Evolutionary conservation across 169 alveolate species (phyloP).

Genomic region (Amoebophrya sp.): DNA sequence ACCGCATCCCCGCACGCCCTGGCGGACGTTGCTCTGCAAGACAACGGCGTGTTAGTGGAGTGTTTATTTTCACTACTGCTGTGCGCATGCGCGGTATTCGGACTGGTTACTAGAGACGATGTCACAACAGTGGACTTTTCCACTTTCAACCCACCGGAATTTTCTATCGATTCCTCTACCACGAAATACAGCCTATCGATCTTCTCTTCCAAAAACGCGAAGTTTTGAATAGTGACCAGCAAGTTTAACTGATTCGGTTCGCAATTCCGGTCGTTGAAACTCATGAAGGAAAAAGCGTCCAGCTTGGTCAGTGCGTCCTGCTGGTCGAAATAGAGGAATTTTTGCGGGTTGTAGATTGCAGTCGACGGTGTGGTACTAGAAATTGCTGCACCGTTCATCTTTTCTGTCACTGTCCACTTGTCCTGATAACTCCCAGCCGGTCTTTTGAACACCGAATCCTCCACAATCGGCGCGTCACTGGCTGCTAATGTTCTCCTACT

Average conservation of each 20-base stretch:
- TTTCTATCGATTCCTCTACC: not conserved
- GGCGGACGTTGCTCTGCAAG: not conserved
- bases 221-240: not conserved
- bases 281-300: not conserved
- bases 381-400: too few species aligned
- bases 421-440: too few species aligned
- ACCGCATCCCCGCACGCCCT: not conserved
- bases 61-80: not conserved
- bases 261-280: not conserved
- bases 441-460: too few species aligned
- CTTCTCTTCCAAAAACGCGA: not conserved
- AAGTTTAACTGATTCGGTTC: not conserved
- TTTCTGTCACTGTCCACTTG: too few species aligned
- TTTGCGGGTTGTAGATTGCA: too few species aligned
- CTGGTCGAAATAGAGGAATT: not conserved
- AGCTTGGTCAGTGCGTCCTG: not conserved
- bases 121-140: too few species aligned
- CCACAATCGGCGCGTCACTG: too few species aligned
- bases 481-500: too few species aligned
- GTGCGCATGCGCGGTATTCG: not conserved
- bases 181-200: not conserved
- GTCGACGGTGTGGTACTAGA: too few species aligned
- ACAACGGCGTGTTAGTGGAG: not conserved
- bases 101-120: too few species aligned
- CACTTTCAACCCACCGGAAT: too few species aligned